These are phyloP conservation scores for Sarocladium kiliense DNA, from an alignment of 2,329 filamentous ascomycete genomes.

Conservation along the genomic window DNA sequence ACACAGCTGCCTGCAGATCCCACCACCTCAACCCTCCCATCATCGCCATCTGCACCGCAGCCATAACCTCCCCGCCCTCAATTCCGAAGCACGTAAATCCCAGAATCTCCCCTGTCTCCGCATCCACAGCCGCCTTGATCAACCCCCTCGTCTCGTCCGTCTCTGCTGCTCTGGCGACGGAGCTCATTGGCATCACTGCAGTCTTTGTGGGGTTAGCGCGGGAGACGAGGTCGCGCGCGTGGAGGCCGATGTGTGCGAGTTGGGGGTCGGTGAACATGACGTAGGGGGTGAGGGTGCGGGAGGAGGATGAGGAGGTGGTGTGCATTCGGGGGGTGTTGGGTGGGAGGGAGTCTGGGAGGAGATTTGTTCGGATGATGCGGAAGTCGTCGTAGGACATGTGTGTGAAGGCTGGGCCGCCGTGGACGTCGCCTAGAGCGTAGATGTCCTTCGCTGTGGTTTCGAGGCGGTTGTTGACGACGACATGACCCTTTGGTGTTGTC, in stretches of 20 bases:
- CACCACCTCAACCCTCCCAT: conserved; percentile 40
- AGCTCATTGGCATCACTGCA: conserved; percentile 46
- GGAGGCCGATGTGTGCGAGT: conserved; percentile 45
- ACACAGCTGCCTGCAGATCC: conserved; percentile 40
- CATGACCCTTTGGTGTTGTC: conserved; percentile 35
- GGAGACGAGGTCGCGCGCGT: conserved; percentile 35
- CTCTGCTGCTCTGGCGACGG: conserved; percentile 45
- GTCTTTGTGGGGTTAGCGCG: no score
- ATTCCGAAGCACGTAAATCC: conserved; percentile 46
- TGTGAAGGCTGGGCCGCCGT: conserved; percentile 48
- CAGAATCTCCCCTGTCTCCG: conserved; percentile 41
- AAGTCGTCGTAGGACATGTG: conserved; percentile 54
- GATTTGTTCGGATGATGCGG: conserved; percentile 42
- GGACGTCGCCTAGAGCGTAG: conserved; percentile 46
- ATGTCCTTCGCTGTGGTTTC: conserved; percentile 35
- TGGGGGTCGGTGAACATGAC: conserved; percentile 50
- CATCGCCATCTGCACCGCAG: conserved; percentile 47
- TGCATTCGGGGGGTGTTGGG: conserved; percentile 20
- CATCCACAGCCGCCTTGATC: conserved; percentile 47
- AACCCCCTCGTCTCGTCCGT: conserved; percentile 45
- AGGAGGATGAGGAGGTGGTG: conserved; percentile 18
- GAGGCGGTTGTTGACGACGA: conserved; percentile 37
- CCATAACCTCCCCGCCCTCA: conserved; percentile 50
- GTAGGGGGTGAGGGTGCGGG: conserved; percentile 36
- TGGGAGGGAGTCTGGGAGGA: conserved; percentile 25